Conservation (phyloP, 768 basidiomycete genomes). For the Leccinum arenicola region DNA sequence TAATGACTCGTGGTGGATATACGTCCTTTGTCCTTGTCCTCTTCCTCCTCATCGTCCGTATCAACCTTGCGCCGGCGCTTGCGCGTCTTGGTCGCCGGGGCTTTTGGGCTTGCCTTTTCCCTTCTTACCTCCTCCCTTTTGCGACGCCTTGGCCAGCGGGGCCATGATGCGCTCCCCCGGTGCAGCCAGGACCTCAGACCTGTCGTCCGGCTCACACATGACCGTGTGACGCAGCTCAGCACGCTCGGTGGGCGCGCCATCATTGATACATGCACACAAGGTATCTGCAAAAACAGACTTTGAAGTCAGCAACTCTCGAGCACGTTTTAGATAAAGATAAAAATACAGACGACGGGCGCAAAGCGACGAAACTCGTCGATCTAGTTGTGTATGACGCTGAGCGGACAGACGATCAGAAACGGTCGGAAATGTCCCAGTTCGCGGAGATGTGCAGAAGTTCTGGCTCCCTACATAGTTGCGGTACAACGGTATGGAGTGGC, state of each 20-base stretch:
- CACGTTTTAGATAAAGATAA: not conserved
- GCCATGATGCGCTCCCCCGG: constrained; percentile 25
- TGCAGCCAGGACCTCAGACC: constrained; percentile 19
- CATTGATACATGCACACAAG: constrained; percentile 76
- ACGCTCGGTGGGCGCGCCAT: constrained; percentile 80
- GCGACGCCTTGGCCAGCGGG: constrained; percentile 15
- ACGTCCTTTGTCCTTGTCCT: constrained; percentile 13
- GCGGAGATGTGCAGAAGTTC: constrained; percentile 74
- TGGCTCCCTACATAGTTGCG: not conserved
- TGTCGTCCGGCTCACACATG: constrained; percentile 39
- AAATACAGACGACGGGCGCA: constrained; percentile 65
- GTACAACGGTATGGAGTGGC: not conserved
- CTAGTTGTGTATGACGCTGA: constrained; percentile 95
- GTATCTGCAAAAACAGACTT: constrained; percentile 51
- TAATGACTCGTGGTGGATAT: constrained; percentile 19
- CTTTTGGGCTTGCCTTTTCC: constrained; percentile 6
- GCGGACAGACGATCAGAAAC: constrained; percentile 87
- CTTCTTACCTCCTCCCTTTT: constrained; percentile 19
- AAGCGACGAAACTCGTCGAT: constrained; percentile 80
- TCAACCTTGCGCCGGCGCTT: constrained; percentile 24
- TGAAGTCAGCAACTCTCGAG: not conserved
- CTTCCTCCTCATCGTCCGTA: constrained; percentile 11
- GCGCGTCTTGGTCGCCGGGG: constrained; percentile 7
- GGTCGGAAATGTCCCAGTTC: constrained; percentile 67
- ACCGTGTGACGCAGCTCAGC: constrained; percentile 69